phyloP scores from a whole-genome alignment of 2,329 filamentous ascomycete genomes.

The Xylariaceae sp. region DNA sequence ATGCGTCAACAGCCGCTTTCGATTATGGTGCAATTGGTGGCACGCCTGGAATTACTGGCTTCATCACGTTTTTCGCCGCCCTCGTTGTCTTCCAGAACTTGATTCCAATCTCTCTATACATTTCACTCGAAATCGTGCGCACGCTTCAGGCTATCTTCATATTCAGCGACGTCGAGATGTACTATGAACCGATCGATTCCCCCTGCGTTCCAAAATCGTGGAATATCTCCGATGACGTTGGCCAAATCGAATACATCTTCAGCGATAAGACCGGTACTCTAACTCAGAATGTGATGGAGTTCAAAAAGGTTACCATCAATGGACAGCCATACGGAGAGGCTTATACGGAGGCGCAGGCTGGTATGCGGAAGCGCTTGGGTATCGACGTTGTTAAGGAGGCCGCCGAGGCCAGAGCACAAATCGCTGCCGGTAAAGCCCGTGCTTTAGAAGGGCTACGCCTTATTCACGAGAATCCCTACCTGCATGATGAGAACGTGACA shows the following conservation, averaged over 20 bases:
- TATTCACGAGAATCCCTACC: slow-evolving; percentile 82
- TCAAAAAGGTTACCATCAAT: slow-evolving; percentile 97
- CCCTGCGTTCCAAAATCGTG: slow-evolving; percentile 96
- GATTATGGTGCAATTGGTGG: slow-evolving; percentile 79
- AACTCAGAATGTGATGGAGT: slow-evolving; percentile 95
- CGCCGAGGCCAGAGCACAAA: slow-evolving; percentile 66
- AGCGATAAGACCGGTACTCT: slow-evolving; percentile 89
- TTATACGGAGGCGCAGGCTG: slow-evolving; percentile 93
- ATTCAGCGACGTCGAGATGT: slow-evolving; percentile 94
- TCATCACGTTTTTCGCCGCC: slow-evolving; percentile 95
- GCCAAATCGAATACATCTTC: slow-evolving; percentile 98
- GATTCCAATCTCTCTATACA: slow-evolving; percentile 96
- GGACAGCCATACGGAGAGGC: slow-evolving; percentile 95
- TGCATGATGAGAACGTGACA: slow-evolving; percentile 83
- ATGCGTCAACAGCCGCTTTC: slow-evolving; percentile 74
- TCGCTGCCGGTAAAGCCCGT: slow-evolving; percentile 66
- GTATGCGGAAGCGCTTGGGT: slow-evolving; percentile 88
- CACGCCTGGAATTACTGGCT: slow-evolving; percentile 70
- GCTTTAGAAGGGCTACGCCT: slow-evolving; percentile 69
- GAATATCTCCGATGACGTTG: slow-evolving; percentile 98
- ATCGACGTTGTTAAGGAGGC: slow-evolving; percentile 79
- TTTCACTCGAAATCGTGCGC: slow-evolving; percentile 91
- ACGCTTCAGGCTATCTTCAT: slow-evolving; percentile 95
- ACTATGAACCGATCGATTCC: slow-evolving; percentile 89
- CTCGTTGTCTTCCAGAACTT: slow-evolving; percentile 97